Percentiles rank a stretch among this genome's conserved stretches.
phyloP scores from a whole-genome alignment of 2,329 filamentous ascomycete species.

The Trichothecium sympodiale region DNA sequence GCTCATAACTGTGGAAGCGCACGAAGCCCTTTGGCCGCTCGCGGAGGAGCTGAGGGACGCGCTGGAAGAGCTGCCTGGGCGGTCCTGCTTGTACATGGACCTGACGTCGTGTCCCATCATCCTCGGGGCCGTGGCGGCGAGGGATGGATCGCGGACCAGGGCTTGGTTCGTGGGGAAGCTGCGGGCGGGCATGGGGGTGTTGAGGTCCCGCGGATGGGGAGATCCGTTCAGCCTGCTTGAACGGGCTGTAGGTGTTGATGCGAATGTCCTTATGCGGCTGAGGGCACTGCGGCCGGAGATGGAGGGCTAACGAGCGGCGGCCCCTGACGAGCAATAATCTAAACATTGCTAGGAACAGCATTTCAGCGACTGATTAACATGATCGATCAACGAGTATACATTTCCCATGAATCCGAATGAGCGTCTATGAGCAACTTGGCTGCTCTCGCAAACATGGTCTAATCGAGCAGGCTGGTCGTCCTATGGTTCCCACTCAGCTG shows the following conservation, averaged over 20 bases:
- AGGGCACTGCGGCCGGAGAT: too few species aligned
- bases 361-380: too few species aligned
- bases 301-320: too few species aligned
- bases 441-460: too few species aligned
- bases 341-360: too few species aligned
- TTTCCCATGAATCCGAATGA: too few species aligned
- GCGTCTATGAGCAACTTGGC: too few species aligned
- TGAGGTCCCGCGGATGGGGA: neutral
- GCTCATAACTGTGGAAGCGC: neutral
- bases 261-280: neutral
- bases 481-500: too few species aligned
- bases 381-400: too few species aligned
- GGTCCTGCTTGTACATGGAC: constrained; percentile 5
- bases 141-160: constrained; percentile 2
- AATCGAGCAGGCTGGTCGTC: too few species aligned
- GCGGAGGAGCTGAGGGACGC: constrained; percentile 1
- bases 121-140: constrained; percentile 2
- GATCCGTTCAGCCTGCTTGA: neutral
- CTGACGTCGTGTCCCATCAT: constrained; percentile 5
- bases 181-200: neutral
- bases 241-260: neutral
- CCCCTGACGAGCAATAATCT: too few species aligned
- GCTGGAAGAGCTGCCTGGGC: neutral
- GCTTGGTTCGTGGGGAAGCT: constrained; percentile 4
- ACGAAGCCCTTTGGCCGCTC: neutral